Evolutionary conservation across 805 yeast species (phyloP).

Genomic region (Cyberlindnera euphorbiae): DNA sequence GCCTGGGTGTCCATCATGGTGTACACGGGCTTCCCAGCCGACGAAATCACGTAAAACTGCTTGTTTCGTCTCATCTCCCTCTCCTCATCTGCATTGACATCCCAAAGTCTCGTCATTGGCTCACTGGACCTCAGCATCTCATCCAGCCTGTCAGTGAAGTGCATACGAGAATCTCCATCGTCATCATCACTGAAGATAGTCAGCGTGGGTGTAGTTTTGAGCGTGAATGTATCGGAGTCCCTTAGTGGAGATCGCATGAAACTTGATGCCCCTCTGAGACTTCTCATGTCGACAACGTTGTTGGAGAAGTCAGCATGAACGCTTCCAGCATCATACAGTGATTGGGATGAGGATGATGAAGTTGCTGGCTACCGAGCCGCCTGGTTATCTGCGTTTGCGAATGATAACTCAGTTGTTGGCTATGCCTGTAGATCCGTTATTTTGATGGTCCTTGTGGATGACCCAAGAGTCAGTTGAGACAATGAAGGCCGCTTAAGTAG

Average conservation of each 20-base stretch:
- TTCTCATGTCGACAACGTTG: no score
- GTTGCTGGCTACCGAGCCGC: no score
- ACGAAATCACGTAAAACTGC: conserved; percentile 73
- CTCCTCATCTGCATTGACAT: conserved; percentile 12
- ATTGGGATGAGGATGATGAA: no score
- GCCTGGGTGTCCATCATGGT: conserved; percentile 42
- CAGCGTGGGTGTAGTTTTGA: conserved; percentile 27
- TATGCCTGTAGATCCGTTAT: conserved; percentile 25
- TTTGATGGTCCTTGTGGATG: conserved; percentile 11
- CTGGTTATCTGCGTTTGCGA: conserved; percentile 10
- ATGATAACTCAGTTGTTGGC: conserved; percentile 31
- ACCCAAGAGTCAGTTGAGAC: conserved; percentile 18
- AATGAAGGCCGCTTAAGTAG: conserved; percentile 19
- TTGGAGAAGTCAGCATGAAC: background rate
- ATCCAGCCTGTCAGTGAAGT: conserved; percentile 18
- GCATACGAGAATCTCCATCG: conserved; percentile 9
- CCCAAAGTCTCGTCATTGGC: conserved; percentile 13
- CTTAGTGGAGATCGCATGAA: conserved; percentile 4
- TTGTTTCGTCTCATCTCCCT: conserved; percentile 31
- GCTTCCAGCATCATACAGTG: no score
- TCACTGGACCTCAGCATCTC: conserved; percentile 21
- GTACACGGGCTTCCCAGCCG: conserved; percentile 87
- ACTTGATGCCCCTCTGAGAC: no score
- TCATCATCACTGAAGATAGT: conserved; percentile 26
- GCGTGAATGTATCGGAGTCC: conserved; percentile 15